These are phyloP conservation scores for Leccinellum luteum DNA, from an alignment of 768 basidiomycete species.

Conservation along the genomic window DNA sequence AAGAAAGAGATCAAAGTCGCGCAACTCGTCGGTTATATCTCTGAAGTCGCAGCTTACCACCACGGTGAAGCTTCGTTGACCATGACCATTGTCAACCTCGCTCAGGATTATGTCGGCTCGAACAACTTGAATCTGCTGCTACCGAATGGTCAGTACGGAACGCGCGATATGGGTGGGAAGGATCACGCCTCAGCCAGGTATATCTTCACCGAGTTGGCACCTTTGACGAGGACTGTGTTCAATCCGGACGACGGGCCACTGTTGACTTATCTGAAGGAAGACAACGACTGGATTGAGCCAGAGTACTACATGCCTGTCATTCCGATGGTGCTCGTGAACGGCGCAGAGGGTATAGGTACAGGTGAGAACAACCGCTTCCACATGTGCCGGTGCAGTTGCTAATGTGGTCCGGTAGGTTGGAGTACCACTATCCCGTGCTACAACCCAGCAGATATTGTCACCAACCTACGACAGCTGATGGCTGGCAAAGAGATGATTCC, in stretches of 20 bases:
- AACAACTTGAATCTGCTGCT: constrained; percentile 90
- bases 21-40: constrained; percentile 93
- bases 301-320: constrained; percentile 92
- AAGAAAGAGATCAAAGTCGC: constrained; percentile 94
- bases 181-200: constrained; percentile 97
- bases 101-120: constrained; percentile 91
- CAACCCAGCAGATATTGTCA: constrained; percentile 89
- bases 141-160: constrained; percentile 95
- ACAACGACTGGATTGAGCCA: constrained; percentile 84
- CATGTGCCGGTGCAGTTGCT: not conserved
- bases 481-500: constrained; percentile 74
- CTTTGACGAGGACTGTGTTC: constrained; percentile 75
- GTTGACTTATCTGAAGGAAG: constrained; percentile 82
- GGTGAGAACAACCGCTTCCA: constrained; percentile 45
- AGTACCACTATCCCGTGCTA: constrained; percentile 89
- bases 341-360: constrained; percentile 96
- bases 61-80: constrained; percentile 91
- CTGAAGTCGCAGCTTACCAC: constrained; percentile 93
- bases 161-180: constrained; percentile 89
- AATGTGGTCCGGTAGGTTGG: constrained; percentile 62
- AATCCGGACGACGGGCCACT: constrained; percentile 83
- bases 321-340: constrained; percentile 88
- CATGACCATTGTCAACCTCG: constrained; percentile 88
- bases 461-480: constrained; percentile 86
- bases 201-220: constrained; percentile 80